Conservation (phyloP, 2,329 filamentous ascomycete species). For the Aspergillus caelatus region DNA sequence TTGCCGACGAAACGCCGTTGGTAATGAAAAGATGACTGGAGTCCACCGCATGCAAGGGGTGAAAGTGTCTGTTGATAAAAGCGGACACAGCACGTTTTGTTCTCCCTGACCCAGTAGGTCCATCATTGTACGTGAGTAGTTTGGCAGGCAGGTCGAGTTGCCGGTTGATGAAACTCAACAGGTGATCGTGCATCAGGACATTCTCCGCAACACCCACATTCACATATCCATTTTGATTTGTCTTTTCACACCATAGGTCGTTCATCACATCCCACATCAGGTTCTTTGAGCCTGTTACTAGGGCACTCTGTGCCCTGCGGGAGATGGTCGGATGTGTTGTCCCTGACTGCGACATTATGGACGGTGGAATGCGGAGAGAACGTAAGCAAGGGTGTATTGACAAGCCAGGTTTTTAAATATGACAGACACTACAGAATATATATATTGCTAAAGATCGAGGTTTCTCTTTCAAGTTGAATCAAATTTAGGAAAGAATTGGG, state of each 20-base stretch:
- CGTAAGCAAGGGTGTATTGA: not conserved
- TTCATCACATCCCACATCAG: conserved; percentile 50
- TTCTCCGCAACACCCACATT: conserved; percentile 59
- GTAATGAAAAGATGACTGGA: conserved; percentile 35
- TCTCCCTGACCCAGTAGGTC: conserved; percentile 31
- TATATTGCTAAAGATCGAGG: not conserved
- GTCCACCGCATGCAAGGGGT: conserved; percentile 29
- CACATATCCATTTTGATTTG: conserved; percentile 46
- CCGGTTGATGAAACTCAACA: conserved; percentile 47
- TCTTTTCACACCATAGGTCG: conserved; percentile 48
- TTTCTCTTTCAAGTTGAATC: not conserved
- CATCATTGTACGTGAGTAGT: conserved; percentile 44
- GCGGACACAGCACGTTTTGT: conserved; percentile 30
- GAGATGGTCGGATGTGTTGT: conserved; percentile 10
- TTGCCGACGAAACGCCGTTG: conserved; percentile 38
- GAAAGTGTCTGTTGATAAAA: conserved; percentile 37
- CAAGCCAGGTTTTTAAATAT: not conserved
- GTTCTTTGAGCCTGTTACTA: conserved; percentile 15
- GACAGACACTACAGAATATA: too few relatives aligned
- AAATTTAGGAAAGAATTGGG: too few relatives aligned
- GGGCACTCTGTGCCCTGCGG: conserved; percentile 19
- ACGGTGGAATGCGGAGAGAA: not conserved
- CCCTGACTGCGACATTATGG: not conserved
- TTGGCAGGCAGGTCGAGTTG: conserved; percentile 37
- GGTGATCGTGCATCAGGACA: conserved; percentile 52